Evolutionary conservation across 163 green algal species (phyloP).

Genomic region (Volvox carteri): DNA sequence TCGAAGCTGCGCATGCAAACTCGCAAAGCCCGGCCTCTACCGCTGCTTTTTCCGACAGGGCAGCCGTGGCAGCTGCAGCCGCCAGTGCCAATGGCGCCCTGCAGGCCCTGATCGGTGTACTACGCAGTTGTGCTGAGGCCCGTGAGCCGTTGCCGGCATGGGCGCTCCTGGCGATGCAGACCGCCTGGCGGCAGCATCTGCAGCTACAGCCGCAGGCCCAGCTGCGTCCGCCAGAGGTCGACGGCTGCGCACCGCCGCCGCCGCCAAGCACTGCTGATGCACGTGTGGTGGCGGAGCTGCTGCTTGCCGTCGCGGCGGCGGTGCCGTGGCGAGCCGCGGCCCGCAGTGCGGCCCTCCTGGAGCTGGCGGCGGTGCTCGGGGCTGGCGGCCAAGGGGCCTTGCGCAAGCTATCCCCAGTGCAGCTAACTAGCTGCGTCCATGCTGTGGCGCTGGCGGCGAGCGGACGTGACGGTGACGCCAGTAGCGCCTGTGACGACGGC

Average conservation of each 20-base stretch:
- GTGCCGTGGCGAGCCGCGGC: neutral
- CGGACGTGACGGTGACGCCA: neutral
- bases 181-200: conserved; percentile 13
- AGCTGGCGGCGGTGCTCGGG: conserved; percentile 27
- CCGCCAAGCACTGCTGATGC: neutral
- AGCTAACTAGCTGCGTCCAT: conserved; percentile 2
- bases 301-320: conserved; percentile 39
- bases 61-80: neutral
- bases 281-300: conserved; percentile 21
- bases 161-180: conserved; percentile 12
- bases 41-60: neutral
- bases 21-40: neutral
- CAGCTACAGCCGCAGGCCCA: neutral
- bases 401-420: neutral
- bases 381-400: neutral
- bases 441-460: neutral
- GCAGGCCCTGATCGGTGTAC: neutral
- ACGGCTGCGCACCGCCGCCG: neutral
- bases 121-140: conserved; percentile 36
- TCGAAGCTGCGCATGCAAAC: neutral
- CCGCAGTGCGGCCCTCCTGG: neutral
- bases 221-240: neutral
- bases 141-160: conserved; percentile 19
- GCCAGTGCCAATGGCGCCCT: neutral
- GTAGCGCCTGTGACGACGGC: neutral